Percentiles rank a stretch among this genome's conserved stretches.
phyloP scores from a whole-genome alignment of 768 basidiomycete genomes.

The Tremella mesenterica region DNA sequence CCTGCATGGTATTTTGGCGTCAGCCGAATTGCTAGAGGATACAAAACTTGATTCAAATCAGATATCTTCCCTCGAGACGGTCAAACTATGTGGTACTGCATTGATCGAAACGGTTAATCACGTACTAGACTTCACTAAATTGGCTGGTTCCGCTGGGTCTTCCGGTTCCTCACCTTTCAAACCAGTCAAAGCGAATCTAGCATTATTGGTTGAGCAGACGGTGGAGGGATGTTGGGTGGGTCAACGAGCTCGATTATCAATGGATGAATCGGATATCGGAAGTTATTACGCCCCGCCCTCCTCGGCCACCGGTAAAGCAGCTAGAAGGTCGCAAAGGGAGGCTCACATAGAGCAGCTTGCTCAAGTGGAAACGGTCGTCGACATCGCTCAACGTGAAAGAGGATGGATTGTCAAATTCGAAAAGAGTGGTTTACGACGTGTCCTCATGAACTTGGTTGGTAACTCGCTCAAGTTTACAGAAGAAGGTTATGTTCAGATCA shows the following conservation, averaged over 20 bases:
- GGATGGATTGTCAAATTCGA: conserved; percentile 83
- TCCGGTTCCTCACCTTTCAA: conserved; percentile 55
- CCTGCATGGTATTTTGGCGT: conserved; percentile 83
- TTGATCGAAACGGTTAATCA: conserved; percentile 95
- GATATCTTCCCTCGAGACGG: conserved; percentile 77
- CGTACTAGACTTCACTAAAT: conserved; percentile 89
- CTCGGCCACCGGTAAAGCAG: conserved; percentile 42
- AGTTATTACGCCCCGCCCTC: conserved; percentile 83
- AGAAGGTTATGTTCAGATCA: conserved; percentile 80
- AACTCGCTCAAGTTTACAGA: conserved; percentile 88
- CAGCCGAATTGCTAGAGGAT: conserved; percentile 81
- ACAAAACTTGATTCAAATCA: conserved; percentile 74
- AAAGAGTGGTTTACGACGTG: conserved; percentile 80
- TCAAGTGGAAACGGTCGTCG: conserved; percentile 77
- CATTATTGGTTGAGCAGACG: conserved; percentile 40
- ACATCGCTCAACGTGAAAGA: conserved; percentile 66
- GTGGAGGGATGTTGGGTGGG: conserved; percentile 94
- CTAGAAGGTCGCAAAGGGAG: conserved; percentile 37
- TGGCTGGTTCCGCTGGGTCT: conserved; percentile 70
- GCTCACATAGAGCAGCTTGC: conserved; percentile 36
- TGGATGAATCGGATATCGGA: conserved; percentile 72
- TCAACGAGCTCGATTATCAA: conserved; percentile 65
- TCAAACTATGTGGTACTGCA: conserved; percentile 90
- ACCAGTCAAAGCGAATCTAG: conserved; percentile 49
- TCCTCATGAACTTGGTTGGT: conserved; percentile 89